These are phyloP conservation scores for Stylonectria norvegica DNA, from an alignment of 2,329 filamentous ascomycete genomes.

Conservation along the genomic window DNA sequence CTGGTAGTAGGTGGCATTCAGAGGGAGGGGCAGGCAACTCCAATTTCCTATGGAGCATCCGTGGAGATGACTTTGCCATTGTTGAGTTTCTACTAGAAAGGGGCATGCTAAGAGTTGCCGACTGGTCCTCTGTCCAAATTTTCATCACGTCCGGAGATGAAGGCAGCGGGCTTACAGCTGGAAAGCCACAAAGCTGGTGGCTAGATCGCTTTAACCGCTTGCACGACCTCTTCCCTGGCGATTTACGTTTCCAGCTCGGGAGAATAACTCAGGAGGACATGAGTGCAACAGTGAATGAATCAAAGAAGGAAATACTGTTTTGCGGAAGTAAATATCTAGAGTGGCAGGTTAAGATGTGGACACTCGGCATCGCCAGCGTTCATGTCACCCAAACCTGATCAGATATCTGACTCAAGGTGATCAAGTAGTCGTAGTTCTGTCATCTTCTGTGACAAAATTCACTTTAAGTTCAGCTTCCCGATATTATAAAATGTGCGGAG, in stretches of 20 bases:
- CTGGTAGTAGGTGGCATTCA: background rate
- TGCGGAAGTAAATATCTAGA: constrained; percentile 24
- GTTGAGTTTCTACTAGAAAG: constrained; percentile 13
- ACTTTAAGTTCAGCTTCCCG: too few species aligned
- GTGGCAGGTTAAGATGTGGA: constrained; percentile 26
- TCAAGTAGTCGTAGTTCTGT: too few species aligned
- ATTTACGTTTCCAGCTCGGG: constrained; percentile 2
- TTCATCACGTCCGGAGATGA: constrained; percentile 20
- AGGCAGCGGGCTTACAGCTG: background rate
- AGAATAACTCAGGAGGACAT: constrained; percentile 11
- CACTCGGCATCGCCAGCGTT: constrained; percentile 1
- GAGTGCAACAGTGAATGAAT: background rate
- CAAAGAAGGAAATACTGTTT: constrained; percentile 7
- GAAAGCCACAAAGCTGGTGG: constrained; percentile 13
- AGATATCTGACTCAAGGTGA: too few species aligned
- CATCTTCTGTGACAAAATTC: too few species aligned
- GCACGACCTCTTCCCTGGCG: background rate
- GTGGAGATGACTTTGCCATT: constrained; percentile 14
- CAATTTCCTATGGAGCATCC: constrained; percentile 10
- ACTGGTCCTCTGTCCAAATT: constrained; percentile 10
- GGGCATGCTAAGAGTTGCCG: background rate
- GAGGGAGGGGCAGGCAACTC: background rate
- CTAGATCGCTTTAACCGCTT: constrained; percentile 1
- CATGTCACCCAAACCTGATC: constrained; percentile 4
- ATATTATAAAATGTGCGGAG: too few species aligned